Percentiles rank a stretch among this genome's conserved stretches.
phyloP scores from a whole-genome alignment of 768 basidiomycete species.

The Mycena venus region DNA sequence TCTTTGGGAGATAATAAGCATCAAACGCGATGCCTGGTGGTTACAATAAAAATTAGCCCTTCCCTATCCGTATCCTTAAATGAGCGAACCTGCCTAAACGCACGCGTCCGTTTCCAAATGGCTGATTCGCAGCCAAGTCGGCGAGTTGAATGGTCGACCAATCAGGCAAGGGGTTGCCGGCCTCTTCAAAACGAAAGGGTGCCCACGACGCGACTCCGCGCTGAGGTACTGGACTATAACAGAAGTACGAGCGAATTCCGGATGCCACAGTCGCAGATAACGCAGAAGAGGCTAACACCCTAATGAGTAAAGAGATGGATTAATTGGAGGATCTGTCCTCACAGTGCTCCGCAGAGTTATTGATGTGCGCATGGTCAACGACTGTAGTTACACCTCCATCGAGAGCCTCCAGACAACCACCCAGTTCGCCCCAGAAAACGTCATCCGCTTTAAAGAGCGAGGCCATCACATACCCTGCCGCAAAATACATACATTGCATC shows the following conservation, averaged over 20 bases:
- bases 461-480: neutral
- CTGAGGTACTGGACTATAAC: slow-evolving; percentile 6
- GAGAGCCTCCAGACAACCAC: slow-evolving; percentile 27
- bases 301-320: neutral
- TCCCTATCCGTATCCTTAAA: no score
- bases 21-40: slow-evolving; percentile 28
- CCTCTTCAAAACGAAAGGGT: neutral
- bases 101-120: slow-evolving; percentile 31
- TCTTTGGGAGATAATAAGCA: slow-evolving; percentile 17
- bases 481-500: neutral
- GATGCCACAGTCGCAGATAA: slow-evolving; percentile 20
- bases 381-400: slow-evolving; percentile 27
- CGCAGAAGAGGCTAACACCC: slow-evolving; percentile 7
- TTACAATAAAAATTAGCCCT: no score
- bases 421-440: slow-evolving; percentile 30
- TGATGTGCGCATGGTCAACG: slow-evolving; percentile 32
- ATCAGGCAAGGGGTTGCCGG: neutral
- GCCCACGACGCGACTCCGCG: neutral
- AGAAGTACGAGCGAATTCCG: slow-evolving; percentile 31
- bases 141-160: slow-evolving; percentile 16
- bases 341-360: slow-evolving; percentile 24
- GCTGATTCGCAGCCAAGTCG: slow-evolving; percentile 25
- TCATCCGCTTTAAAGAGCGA: slow-evolving; percentile 24
- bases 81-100: no score
- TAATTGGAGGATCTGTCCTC: neutral